A percentile compares a stretch with the other conserved stretches of the same genome.
Evolutionary conservation across 2,329 filamentous ascomycete species (phyloP).

Genomic region (Pyricularia sp.): DNA sequence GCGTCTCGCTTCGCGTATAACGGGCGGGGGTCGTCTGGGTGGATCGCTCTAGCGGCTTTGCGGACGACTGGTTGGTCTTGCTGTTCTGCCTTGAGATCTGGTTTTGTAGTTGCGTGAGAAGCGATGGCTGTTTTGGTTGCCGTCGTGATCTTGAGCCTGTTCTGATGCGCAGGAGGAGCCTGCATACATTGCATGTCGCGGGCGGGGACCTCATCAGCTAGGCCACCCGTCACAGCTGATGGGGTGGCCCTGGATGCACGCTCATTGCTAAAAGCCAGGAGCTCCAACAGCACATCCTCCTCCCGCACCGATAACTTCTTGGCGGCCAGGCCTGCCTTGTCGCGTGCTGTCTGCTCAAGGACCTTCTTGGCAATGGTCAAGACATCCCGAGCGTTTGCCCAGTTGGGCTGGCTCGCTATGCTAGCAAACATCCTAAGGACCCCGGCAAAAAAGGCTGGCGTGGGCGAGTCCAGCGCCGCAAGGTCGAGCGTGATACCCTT

Average conservation of each 20-base stretch:
- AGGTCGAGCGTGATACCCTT: conserved; percentile 17
- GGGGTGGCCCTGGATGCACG: neutral
- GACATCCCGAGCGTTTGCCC: conserved; percentile 58
- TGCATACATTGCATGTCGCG: neutral
- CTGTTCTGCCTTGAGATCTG: neutral
- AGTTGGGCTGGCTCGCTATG: conserved; percentile 35
- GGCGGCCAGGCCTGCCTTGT: conserved; percentile 13
- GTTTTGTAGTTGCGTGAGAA: neutral
- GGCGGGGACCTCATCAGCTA: neutral
- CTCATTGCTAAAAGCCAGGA: conserved; percentile 3
- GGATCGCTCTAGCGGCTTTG: neutral
- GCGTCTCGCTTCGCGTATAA: conserved; percentile 33
- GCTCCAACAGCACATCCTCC: neutral
- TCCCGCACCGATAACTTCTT: conserved; percentile 7
- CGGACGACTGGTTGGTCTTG: neutral
- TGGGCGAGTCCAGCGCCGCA: conserved; percentile 13
- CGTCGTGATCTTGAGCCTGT: neutral
- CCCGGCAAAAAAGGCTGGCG: neutral
- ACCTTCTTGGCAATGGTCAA: conserved; percentile 41
- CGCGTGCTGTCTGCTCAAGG: conserved; percentile 29
- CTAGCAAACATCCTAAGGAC: neutral
- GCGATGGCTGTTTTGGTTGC: neutral
- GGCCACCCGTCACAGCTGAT: neutral
- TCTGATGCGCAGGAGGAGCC: neutral
- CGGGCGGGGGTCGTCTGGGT: too few relatives aligned